These are phyloP conservation scores for Tuber magnatum DNA, from an alignment of 495 filamentous ascomycete species.

Conservation along the genomic window DNA sequence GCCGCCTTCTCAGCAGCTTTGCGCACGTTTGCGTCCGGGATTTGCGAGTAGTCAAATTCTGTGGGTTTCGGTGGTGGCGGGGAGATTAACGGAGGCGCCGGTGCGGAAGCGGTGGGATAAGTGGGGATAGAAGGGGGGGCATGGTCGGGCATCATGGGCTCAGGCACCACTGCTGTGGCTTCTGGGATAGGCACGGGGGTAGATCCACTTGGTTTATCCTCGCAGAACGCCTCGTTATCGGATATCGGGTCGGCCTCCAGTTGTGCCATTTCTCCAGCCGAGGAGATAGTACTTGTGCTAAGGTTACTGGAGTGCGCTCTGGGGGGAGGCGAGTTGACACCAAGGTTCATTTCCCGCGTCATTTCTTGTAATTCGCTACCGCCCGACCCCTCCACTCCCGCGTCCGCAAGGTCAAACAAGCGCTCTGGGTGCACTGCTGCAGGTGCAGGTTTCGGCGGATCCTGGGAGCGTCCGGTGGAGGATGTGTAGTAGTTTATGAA, in stretches of 20 bases:
- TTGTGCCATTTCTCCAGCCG: constrained; percentile 19
- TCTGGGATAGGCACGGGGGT: neutral
- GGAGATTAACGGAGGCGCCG: constrained; percentile 41
- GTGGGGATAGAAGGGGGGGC: neutral
- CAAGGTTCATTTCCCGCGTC: neutral
- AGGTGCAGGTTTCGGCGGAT: constrained; percentile 38
- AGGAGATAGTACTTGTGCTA: constrained; percentile 16
- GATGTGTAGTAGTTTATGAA: constrained; percentile 91
- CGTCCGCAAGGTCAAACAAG: neutral
- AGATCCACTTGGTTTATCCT: neutral
- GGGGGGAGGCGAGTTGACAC: neutral
- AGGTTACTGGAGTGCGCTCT: neutral
- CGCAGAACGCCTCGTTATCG: constrained; percentile 18
- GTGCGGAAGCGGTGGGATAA: neutral
- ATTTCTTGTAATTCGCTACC: neutral
- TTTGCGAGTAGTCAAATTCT: constrained; percentile 21
- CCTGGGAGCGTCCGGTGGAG: constrained; percentile 62
- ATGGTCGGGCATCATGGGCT: neutral
- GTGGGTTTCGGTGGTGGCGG: constrained; percentile 44
- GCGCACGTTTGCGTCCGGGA: constrained; percentile 41
- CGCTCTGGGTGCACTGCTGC: neutral
- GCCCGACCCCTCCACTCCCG: constrained; percentile 4
- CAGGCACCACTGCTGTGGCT: neutral
- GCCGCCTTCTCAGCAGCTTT: constrained; percentile 56
- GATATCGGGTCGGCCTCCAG: constrained; percentile 5